Evolutionary conservation across 2,329 filamentous ascomycete genomes (phyloP).

Genomic region (Bretziella fagacearum): DNA sequence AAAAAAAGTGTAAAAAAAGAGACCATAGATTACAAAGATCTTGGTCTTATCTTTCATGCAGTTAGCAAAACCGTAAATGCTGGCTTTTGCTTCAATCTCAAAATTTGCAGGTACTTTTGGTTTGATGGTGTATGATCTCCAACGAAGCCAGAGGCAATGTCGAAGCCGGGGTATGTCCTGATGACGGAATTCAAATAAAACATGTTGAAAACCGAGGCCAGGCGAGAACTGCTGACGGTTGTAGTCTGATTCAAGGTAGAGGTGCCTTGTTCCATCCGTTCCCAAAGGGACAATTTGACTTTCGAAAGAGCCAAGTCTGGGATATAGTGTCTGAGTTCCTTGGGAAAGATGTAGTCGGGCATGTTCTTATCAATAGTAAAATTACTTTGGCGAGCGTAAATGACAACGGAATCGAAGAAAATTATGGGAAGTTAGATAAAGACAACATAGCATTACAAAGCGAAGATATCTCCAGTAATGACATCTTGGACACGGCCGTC

Average conservation of each 20-base stretch:
- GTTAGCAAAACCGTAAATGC: constrained; percentile 8
- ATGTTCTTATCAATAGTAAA: no score
- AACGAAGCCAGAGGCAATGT: neutral
- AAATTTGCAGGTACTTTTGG: neutral
- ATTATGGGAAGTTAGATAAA: no score
- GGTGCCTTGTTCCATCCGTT: neutral
- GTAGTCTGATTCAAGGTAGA: neutral
- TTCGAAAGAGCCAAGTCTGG: neutral
- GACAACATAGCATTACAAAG: no score
- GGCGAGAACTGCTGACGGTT: neutral
- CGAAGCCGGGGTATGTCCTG: neutral
- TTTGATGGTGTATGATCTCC: neutral
- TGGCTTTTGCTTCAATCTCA: constrained; percentile 1
- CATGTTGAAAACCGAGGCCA: neutral
- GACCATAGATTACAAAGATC: neutral
- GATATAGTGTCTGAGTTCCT: no score
- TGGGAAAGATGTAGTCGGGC: no score
- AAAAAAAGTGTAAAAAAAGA: neutral
- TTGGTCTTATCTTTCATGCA: constrained; percentile 5
- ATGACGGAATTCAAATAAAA: neutral
- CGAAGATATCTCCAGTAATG: no score
- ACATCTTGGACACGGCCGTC: no score
- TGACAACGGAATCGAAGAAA: no score
- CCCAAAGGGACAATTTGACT: neutral
- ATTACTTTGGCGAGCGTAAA: no score